Conservation (phyloP, 2,329 filamentous ascomycete genomes). For the Rugonectria rugulosa region DNA sequence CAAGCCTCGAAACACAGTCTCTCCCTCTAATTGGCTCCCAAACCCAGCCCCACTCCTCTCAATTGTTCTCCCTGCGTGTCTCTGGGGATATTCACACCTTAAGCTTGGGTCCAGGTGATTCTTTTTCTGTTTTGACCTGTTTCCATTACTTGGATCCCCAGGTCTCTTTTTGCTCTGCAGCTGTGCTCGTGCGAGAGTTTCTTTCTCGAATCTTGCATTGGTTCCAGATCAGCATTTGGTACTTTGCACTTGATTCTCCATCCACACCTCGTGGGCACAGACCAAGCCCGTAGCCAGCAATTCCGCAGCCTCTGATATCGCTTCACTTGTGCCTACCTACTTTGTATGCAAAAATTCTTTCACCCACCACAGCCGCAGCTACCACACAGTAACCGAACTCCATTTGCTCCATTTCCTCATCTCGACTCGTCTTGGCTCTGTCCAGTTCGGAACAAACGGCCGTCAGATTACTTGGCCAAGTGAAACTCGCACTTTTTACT, state of each 20-base stretch:
- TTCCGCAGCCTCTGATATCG: conserved; percentile 5
- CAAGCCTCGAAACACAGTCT: neutral
- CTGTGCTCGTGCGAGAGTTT: conserved; percentile 2
- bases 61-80: neutral
- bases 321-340: too few relatives aligned
- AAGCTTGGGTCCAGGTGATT: conserved; percentile 15
- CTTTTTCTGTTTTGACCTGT: conserved; percentile 6
- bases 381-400: neutral
- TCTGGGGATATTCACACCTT: conserved; percentile 1
- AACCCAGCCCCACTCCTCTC: neutral
- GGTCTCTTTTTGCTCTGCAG: conserved; percentile 9
- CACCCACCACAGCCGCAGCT: conserved; percentile 5
- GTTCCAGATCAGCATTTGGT: too few relatives aligned
- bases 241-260: too few relatives aligned
- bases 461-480: neutral
- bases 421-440: conserved; percentile 6
- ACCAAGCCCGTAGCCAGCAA: conserved; percentile 9
- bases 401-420: neutral
- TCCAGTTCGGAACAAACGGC: neutral
- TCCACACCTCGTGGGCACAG: too few relatives aligned
- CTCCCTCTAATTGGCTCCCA: conserved; percentile 7
- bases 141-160: conserved; percentile 10
- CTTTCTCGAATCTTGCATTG: too few relatives aligned
- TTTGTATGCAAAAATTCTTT: conserved; percentile 10
- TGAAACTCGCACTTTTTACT: neutral